Evolutionary conservation across 2,329 filamentous ascomycete genomes (phyloP).

Genomic region (Cyanodermella asteris): DNA sequence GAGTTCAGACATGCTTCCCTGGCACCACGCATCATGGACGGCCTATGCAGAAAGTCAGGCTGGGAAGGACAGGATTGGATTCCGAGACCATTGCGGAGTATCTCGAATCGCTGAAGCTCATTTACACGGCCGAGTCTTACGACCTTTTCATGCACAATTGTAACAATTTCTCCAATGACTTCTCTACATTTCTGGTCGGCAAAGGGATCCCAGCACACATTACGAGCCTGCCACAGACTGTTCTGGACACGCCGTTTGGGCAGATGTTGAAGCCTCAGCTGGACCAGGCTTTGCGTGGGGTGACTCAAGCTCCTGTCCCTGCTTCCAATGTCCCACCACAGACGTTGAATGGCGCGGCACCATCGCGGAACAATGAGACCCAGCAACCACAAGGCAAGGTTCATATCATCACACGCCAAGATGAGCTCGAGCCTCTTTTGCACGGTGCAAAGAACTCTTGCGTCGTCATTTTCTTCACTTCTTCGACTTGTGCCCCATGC

Average conservation of each 20-base stretch:
- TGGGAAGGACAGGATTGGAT: constrained; percentile 60
- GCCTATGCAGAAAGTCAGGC: constrained; percentile 51
- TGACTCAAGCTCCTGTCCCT: constrained; percentile 33
- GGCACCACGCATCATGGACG: constrained; percentile 70
- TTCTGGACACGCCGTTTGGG: constrained; percentile 70
- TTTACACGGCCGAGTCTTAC: constrained; percentile 75
- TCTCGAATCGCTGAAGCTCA: constrained; percentile 56
- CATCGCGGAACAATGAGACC: constrained; percentile 4
- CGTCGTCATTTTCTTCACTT: constrained; percentile 81
- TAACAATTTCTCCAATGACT: constrained; percentile 92
- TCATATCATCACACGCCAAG: constrained; percentile 34
- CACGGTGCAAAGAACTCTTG: constrained; percentile 40
- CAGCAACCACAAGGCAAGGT: constrained; percentile 21
- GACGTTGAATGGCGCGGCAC: constrained; percentile 5
- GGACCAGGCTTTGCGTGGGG: constrained; percentile 38
- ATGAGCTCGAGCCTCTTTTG: constrained; percentile 39
- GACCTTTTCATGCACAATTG: constrained; percentile 83
- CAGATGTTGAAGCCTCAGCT: constrained; percentile 67
- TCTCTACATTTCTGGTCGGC: constrained; percentile 72
- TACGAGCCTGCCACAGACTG: constrained; percentile 59
- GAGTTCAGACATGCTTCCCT: constrained; percentile 60
- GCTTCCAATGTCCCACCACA: constrained; percentile 13
- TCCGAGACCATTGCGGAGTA: constrained; percentile 72
- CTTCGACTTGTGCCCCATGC: constrained; percentile 66
- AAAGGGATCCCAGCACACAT: constrained; percentile 78